phyloP scores from a whole-genome alignment of 2,329 filamentous ascomycete species.

The Dryadomyces quercus-mongolicae region DNA sequence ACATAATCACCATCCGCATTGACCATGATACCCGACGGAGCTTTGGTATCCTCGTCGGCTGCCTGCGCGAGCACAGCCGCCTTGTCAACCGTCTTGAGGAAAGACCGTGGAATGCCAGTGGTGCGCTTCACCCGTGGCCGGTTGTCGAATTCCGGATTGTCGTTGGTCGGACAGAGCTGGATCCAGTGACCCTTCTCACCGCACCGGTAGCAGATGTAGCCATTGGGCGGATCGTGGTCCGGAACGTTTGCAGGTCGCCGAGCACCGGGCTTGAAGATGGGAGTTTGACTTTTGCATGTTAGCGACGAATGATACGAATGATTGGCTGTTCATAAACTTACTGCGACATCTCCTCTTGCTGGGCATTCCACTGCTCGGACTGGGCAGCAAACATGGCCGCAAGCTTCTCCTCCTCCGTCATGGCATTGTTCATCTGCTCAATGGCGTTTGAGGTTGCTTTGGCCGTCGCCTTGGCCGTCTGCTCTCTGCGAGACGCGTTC shows the following conservation, averaged over 20 bases:
- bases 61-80: conserved; percentile 62
- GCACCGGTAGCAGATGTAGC: conserved; percentile 94
- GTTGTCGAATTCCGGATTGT: conserved; percentile 91
- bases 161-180: conserved; percentile 94
- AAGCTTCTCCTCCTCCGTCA: conserved; percentile 91
- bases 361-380: conserved; percentile 82
- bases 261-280: conserved; percentile 44
- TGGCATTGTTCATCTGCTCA: conserved; percentile 58
- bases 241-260: conserved; percentile 69
- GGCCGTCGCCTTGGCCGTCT: conserved; percentile 43
- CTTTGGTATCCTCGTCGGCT: conserved; percentile 66
- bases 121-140: conserved; percentile 89
- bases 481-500: conserved; percentile 58
- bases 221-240: conserved; percentile 82
- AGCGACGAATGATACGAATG: conserved; percentile 8
- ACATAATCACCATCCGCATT: conserved; percentile 97
- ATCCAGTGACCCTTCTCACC: conserved; percentile 99
- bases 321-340: conserved; percentile 25
- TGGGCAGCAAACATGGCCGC: conserved; percentile 84
- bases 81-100: conserved; percentile 92
- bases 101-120: conserved; percentile 90
- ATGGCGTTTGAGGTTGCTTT: conserved; percentile 47
- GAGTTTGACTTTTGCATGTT: conserved; percentile 42
- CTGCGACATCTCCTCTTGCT: conserved; percentile 89
- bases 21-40: conserved; percentile 86